Evolutionary conservation across 106 monocot species (phyloP), one percentile per base, ranked within the genome.

Genomic region (Triglochin maritima): DNA sequence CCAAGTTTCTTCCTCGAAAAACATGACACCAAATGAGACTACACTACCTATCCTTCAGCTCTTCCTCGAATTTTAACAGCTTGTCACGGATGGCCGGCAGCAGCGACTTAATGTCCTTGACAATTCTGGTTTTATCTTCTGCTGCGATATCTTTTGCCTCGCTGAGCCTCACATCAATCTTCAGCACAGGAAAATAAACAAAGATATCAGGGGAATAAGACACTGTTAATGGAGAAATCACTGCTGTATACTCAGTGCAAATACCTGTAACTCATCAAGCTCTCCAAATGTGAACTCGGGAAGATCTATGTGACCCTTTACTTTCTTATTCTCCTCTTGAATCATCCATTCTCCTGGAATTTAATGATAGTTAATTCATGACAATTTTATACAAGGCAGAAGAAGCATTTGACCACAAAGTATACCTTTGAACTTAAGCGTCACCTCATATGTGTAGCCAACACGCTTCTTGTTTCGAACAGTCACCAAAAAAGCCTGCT

Each of bases 271-370:
- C 56, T 99, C 98, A 7, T 89, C 89, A 50, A 99, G 74, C 65
- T 99, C 98, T 49, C 98, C 98, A 63, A 84, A 99, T 41, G 88
- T 89, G 63, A 99, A 89, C 49, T 99, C 98, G 0, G 84, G 86
- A 56, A 99, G 80, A 68, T 92, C 92, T 9, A 99, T 7, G 61
- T 92, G 79, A 13, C 98, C 98, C 58, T 89, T 81, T 10, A 92
- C 60, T 76, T 77, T 79, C 80, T 85, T 89, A 11, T 67, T 84
- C 59, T 89, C 84, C 9, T 79, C 77, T 15, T 80, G 68, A 9
- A 89, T 74, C 45, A 71, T 42, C 88, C 91, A 99, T 74, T 99
- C 92, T 44, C 98, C 98, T 99, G 79, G 17, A 16, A 13, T 10
- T 45, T 4, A 42, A 53, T 9, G 13, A 54, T 9, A 54, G 53